phyloP scores from a whole-genome alignment of 1,284 basidiomycete genomes.

The Sporisorium reilianum region DNA sequence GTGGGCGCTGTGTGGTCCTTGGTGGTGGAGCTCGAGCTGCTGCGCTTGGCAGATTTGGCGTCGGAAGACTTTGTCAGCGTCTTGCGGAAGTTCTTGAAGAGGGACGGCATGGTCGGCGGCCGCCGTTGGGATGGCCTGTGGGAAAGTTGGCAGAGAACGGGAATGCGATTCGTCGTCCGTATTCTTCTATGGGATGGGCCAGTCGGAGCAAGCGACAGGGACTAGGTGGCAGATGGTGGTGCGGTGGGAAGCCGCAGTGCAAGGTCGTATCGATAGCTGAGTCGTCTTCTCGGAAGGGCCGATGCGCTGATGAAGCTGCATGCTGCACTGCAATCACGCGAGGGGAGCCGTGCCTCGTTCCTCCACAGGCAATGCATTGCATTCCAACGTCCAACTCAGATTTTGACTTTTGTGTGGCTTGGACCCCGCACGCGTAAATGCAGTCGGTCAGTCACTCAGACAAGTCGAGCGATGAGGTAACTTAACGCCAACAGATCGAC shows the following conservation, averaged over 20 bases:
- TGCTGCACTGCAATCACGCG: background rate
- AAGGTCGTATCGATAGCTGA: background rate
- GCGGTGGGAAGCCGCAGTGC: background rate
- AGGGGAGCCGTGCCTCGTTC: too few species aligned
- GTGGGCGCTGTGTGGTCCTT: background rate
- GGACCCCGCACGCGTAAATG: too few species aligned
- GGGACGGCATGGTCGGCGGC: slow-evolving; percentile 25
- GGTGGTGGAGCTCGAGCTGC: slow-evolving; percentile 4
- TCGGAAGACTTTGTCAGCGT: slow-evolving; percentile 22
- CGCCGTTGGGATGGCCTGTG: background rate
- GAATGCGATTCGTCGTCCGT: background rate
- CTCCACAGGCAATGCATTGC: background rate
- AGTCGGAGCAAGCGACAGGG: background rate
- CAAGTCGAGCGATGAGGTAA: too few species aligned
- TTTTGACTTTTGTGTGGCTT: too few species aligned
- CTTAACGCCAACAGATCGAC: too few species aligned
- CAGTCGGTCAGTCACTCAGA: too few species aligned
- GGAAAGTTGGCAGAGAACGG: too few species aligned
- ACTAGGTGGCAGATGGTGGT: slow-evolving; percentile 1
- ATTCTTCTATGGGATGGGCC: background rate
- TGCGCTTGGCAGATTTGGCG: slow-evolving; percentile 9
- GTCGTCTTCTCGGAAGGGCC: background rate
- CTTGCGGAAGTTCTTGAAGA: slow-evolving; percentile 37
- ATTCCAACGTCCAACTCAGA: background rate
- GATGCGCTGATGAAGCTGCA: background rate